Base-by-base conservation (phyloP, 1,139 yeast species). In the Blastobotrys malaysiensis region DNA sequence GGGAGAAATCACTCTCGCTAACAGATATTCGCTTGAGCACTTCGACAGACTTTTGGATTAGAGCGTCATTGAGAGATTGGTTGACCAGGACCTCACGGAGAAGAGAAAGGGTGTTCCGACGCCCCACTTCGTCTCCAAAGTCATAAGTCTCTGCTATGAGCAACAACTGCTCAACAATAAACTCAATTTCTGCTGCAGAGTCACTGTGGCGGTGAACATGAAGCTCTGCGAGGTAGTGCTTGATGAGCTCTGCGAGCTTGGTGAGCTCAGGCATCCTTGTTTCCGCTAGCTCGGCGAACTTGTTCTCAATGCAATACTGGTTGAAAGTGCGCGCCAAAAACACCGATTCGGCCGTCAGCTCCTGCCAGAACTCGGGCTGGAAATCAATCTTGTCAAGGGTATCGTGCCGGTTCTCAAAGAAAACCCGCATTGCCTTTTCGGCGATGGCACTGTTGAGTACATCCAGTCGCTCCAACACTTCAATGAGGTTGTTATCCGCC, bases 81-180 rank as follows among this genome's bases (percentile, higher is more conserved):
- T 61, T 56, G 6, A 63, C 60, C 21, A 69, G 59, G 4, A 63
- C 61, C 14, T 66, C 65, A 70, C 97, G 80, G 16, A 90, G 77
- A 4, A 86, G 79, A 53, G 83, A 86, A 48, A 89, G 72, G 83
- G 89, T 85, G 50, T 84, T 82, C 66, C 96, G 79, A 65, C 98
- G 81, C 5, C 98, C 97, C 51, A 88, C 81, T 68, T 91, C 97
- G 71, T 93, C 99, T 60, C 91, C 86, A 64, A 82, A 89, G 67
- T 93, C 99, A 65, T 85, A 87, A 44, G 81, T 81, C 47, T 79
- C 79, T 0, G 93, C 84, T 44, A 89, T 80, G 7, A 76, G 71
- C 45, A 93, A 69, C 36, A 95, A 68, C 67, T 93, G 97, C 57
- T 83, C 82, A 49, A 89, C 79, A 49, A 90, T 81, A 64, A 85